Evolutionary conservation across 768 basidiomycete genomes (phyloP), one percentile per base, ranked within the genome.

Genomic region (Xerocomellus intermedius): DNA sequence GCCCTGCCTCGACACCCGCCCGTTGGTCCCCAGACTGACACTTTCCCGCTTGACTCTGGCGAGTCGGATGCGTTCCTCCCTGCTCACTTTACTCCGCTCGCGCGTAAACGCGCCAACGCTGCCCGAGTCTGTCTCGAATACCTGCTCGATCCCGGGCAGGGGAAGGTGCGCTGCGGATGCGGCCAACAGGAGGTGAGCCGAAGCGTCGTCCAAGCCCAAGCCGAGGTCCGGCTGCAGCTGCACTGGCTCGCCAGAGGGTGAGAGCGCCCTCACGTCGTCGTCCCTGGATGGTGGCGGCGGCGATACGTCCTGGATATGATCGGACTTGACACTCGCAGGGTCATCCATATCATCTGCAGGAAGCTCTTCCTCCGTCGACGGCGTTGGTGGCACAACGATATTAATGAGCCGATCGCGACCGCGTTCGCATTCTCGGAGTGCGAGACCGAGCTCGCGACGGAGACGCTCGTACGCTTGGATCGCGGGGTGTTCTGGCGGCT

Each of bases 371-470:
- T 81, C 81, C 42, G 69, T 51, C 58, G 62, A 14, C 38, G 67
- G 60, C 32, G 67, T 59, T 5, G 74, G 71, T 0, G 84, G 83
- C n/a, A 75, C 66, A 4, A 89, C 69, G 50, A 87, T 71, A 47
- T 82, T 79, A 2, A 85, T 60, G 32, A 93, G 73, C 17, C 80
- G 79, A 38, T 83, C 85, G 17, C 87, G 75, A 0, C 91, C 91
- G 8, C 91, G 81, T 69, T 93, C 91, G 64, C 89, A 93, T 63
- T 93, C 91, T 8, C 90, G 74, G 30, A 93, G 71, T 1, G 89
- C 91, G 22, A 87, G 69, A 8, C 91, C 91, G 8, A 94, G 78
- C 62, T 92, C 89, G 5, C 83, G 79, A 12, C 91, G 79, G 16
- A 93, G 75, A 0, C 85, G 75, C 52, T 92, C 91, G 65, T 91